Percentiles rank a stretch among this genome's conserved stretches.
These are phyloP conservation scores for Annona squamosa DNA, from an alignment of 164 flowering plant species.

Conservation along the genomic window DNA sequence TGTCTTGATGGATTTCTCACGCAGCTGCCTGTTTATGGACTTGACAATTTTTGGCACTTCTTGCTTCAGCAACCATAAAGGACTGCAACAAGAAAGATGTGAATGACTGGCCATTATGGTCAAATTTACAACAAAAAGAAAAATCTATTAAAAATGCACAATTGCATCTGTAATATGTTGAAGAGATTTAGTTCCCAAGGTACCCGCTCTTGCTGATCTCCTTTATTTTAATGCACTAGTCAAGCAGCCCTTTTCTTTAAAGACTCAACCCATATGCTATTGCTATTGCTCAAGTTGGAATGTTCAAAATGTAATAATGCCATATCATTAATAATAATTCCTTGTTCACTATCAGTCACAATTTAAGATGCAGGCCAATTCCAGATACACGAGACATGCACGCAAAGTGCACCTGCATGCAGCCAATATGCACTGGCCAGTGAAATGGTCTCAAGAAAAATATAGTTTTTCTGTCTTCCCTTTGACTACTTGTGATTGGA, in stretches of 20 bases:
- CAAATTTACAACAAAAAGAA: not conserved
- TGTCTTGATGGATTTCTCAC: conserved; percentile 92
- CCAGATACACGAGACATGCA: not conserved
- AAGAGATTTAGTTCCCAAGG: not conserved
- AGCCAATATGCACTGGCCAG: not conserved
- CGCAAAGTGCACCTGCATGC: not conserved
- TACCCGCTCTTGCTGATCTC: not conserved
- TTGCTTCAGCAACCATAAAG: conserved; percentile 86
- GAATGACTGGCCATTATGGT: not conserved
- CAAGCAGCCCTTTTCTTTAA: not conserved
- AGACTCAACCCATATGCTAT: too few relatives aligned
- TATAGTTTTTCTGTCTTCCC: not conserved
- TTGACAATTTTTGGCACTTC: conserved; percentile 93
- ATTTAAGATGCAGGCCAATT: not conserved
- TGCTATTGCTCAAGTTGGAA: not conserved
- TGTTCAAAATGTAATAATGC: not conserved
- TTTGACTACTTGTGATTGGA: not conserved
- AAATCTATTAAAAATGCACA: not conserved
- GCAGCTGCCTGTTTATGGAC: conserved; percentile 83
- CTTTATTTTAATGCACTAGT: not conserved
- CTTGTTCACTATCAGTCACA: not conserved
- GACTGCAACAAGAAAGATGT: conserved; percentile 48
- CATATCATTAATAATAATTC: not conserved
- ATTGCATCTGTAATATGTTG: not conserved
- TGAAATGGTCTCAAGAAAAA: not conserved